Evolutionary conservation across 228 moss, liverwort and hornwort species (phyloP).

Genomic region (Sphagnum magellanicum): DNA sequence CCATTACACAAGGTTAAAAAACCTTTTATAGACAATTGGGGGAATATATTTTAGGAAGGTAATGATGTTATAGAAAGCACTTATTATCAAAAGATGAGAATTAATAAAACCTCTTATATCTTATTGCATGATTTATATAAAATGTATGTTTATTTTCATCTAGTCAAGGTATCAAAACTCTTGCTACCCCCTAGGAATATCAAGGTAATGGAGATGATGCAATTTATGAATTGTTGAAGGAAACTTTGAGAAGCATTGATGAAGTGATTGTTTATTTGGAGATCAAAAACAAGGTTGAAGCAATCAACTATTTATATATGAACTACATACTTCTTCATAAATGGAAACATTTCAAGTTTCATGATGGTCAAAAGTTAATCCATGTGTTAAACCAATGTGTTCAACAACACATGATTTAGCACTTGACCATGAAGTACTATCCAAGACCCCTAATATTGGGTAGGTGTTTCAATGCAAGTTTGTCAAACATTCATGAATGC

Average conservation of each 20-base stretch:
- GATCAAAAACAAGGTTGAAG: background rate
- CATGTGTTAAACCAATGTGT: too few species aligned
- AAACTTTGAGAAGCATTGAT: background rate
- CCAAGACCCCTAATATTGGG: too few species aligned
- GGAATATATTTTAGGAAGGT: background rate
- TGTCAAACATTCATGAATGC: too few species aligned
- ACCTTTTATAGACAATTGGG: conserved; percentile 2
- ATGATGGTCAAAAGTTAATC: too few species aligned
- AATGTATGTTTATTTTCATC: background rate
- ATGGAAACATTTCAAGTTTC: too few species aligned
- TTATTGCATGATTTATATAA: background rate
- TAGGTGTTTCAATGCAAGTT: too few species aligned
- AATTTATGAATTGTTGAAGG: background rate
- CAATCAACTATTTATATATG: too few species aligned
- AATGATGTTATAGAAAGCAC: background rate
- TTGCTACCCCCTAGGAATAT: background rate
- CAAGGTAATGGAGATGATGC: background rate
- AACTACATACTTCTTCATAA: too few species aligned
- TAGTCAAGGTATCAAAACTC: background rate
- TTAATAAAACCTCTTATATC: background rate
- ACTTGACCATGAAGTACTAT: too few species aligned
- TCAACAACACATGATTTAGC: too few species aligned
- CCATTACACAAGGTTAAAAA: background rate
- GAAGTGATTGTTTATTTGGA: background rate
- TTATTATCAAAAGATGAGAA: background rate